Evolutionary conservation across 225 moss, liverwort and hornwort genomes (phyloP).

Genomic region (Thuidium tamariscinum): DNA sequence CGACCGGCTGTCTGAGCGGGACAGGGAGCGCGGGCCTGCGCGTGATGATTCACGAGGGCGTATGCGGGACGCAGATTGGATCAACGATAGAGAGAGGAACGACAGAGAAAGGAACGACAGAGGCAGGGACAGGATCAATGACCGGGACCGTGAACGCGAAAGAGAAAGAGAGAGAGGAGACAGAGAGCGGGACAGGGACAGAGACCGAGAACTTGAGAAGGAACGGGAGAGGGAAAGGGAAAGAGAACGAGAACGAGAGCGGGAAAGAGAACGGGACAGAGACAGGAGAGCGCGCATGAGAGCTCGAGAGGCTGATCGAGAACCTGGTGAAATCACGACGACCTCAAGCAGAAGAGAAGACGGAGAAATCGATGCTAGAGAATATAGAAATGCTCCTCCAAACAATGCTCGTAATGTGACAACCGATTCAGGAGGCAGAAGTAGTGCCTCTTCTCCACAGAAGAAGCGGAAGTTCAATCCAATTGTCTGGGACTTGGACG

Average conservation of each 20-base stretch:
- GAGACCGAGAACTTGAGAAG: conserved; percentile 5
- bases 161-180: conserved; percentile 19
- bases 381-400: conserved; percentile 6
- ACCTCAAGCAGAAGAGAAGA: conserved; percentile 35
- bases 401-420: conserved; percentile 8
- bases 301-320: conserved; percentile 38
- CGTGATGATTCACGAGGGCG: conserved; percentile 29
- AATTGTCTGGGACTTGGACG: conserved; percentile 98
- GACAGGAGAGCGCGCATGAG: conserved; percentile 34
- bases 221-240: conserved; percentile 15
- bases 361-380: conserved; percentile 31
- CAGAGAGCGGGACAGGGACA: conserved; percentile 15
- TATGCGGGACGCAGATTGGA: conserved; percentile 24
- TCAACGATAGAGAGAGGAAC: conserved; percentile 13
- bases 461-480: conserved; percentile 89
- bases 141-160: conserved; percentile 31
- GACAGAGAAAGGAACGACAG: conserved; percentile 28
- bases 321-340: conserved; percentile 40
- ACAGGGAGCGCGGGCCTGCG: conserved; percentile 17
- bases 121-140: conserved; percentile 25
- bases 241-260: conserved; percentile 22
- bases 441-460: conserved; percentile 32
- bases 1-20: conserved; percentile 27
- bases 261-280: conserved; percentile 35
- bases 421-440: conserved; percentile 25